These are phyloP conservation scores for Pseudogymnoascus sp. DNA, from an alignment of 2,329 filamentous ascomycete species.

Conservation along the genomic window DNA sequence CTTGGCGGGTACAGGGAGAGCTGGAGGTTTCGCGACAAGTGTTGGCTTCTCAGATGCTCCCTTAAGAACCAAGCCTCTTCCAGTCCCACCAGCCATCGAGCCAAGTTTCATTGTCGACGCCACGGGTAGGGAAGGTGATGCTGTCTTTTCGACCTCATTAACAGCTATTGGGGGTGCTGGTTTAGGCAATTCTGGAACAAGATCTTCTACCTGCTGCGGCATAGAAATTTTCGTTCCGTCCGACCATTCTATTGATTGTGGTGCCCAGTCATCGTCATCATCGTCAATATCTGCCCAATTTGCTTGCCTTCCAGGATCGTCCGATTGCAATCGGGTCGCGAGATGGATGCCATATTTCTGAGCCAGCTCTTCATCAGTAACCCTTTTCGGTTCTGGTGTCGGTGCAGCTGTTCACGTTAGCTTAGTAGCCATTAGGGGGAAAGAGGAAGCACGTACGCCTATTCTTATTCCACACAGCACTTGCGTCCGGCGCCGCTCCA, in stretches of 20 bases:
- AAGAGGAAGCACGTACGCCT: constrained; percentile 51
- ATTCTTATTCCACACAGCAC: constrained; percentile 84
- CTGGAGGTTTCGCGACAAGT: constrained; percentile 64
- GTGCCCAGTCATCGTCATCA: constrained; percentile 80
- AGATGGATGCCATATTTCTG: constrained; percentile 83
- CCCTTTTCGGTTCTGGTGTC: constrained; percentile 67
- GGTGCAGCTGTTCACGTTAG: constrained; percentile 45
- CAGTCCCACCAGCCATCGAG: constrained; percentile 26
- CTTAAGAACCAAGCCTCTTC: constrained; percentile 58
- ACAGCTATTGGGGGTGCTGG: constrained; percentile 23
- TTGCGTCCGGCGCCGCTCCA: constrained; percentile 57
- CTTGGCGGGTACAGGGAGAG: constrained; percentile 63
- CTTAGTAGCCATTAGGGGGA: constrained; percentile 11
- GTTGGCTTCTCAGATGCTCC: constrained; percentile 62
- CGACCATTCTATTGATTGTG: constrained; percentile 79
- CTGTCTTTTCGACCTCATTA: constrained; percentile 22
- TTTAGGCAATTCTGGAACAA: constrained; percentile 9
- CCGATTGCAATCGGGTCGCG: constrained; percentile 68
- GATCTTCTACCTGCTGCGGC: constrained; percentile 50
- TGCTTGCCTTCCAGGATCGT: constrained; percentile 65
- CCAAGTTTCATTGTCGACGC: constrained; percentile 25
- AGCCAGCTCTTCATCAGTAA: constrained; percentile 77
- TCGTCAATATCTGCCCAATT: constrained; percentile 91
- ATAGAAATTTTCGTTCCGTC: constrained; percentile 79
- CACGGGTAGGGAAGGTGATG: constrained; percentile 26